Percentiles rank a stretch among this genome's conserved stretches.
Evolutionary conservation across 2,329 filamentous ascomycete species (phyloP).

Genomic region (Beauveria pseudobassiana): DNA sequence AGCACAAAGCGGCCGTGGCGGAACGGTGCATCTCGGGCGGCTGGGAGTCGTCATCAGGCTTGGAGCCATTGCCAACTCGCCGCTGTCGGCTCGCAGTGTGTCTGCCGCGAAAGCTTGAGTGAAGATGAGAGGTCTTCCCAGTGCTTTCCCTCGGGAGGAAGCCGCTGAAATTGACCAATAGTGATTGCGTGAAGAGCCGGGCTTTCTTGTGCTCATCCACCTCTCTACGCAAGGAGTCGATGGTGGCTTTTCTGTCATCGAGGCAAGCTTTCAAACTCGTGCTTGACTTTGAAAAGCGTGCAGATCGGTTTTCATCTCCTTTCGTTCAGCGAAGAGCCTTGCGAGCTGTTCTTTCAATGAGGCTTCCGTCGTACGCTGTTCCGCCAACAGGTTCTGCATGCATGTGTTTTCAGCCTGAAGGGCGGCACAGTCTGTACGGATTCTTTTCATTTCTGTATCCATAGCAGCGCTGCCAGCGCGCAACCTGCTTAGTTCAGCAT

Average conservation of each 20-base stretch:
- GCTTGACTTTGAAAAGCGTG: background rate
- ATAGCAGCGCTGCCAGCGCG: background rate
- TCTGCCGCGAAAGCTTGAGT: background rate
- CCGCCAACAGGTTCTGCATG: background rate
- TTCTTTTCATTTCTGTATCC: background rate
- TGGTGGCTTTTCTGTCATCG: background rate
- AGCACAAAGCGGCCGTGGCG: background rate
- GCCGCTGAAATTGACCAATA: background rate
- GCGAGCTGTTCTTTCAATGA: background rate
- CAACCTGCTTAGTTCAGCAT: background rate
- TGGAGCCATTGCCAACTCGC: background rate
- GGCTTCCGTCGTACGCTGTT: background rate
- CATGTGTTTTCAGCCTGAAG: background rate
- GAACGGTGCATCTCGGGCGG: background rate
- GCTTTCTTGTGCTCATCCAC: background rate
- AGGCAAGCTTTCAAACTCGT: background rate
- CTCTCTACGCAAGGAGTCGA: background rate
- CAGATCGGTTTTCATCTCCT: background rate
- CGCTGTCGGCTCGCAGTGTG: background rate
- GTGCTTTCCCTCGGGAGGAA: background rate
- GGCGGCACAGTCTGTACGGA: background rate
- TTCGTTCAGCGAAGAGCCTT: background rate
- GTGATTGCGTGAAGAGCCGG: background rate
- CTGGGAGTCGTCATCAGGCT: background rate
- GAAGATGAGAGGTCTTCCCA: background rate